Conservation (phyloP, 176 grass and related monocot species). For the Oryza glaberrima region DNA sequence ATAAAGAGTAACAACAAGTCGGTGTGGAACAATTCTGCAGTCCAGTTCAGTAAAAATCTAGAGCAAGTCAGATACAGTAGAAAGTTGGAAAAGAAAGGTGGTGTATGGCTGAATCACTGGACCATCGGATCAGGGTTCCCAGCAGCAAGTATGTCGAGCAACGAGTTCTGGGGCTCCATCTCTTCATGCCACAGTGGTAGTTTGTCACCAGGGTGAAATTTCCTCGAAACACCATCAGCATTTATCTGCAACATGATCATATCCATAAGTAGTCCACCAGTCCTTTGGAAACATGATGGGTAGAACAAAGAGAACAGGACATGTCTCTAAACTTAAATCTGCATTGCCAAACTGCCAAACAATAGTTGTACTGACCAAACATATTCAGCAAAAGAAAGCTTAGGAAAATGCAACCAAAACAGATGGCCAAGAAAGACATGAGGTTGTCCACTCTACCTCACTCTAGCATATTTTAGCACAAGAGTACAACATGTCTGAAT, state of each 20-base stretch:
- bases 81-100: not conserved
- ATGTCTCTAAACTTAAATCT: not conserved
- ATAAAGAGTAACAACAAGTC: not conserved
- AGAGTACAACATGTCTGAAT: not conserved
- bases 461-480: slow-evolving; percentile 2
- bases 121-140: slow-evolving; percentile 83
- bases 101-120: slow-evolving; percentile 18
- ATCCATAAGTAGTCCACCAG: not conserved
- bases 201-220: slow-evolving; percentile 72
- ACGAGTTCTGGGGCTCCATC: slow-evolving; percentile 72
- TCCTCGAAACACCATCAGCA: slow-evolving; percentile 66
- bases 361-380: not conserved
- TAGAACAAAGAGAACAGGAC: not conserved
- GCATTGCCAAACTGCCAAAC: not conserved
- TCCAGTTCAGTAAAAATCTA: slow-evolving; percentile 23
- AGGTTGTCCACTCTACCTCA: no score
- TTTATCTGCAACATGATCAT: slow-evolving; percentile 63
- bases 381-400: not conserved
- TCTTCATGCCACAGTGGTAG: slow-evolving; percentile 91
- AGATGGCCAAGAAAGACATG: not conserved
- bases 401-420: not conserved
- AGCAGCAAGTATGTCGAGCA: slow-evolving; percentile 78
- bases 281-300: not conserved
- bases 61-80: slow-evolving; percentile 37
- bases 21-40: slow-evolving; percentile 20